Evolutionary conservation across 768 basidiomycete species (phyloP).

Genomic region (Auriculariales sp.): DNA sequence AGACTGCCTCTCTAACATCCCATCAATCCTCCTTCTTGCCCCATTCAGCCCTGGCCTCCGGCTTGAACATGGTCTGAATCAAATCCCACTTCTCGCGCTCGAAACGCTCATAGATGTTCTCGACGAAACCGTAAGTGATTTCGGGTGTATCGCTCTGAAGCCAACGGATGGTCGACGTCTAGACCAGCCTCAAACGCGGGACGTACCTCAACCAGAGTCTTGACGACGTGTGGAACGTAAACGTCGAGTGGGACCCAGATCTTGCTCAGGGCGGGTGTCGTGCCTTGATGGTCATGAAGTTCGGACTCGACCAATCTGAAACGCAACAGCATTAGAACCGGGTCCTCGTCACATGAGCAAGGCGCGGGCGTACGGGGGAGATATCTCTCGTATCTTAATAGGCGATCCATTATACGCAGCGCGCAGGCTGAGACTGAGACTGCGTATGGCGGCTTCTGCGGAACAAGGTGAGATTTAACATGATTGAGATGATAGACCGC

Average conservation of each 20-base stretch:
- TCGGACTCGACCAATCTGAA: slow-evolving; percentile 44
- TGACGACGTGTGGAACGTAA: slow-evolving; percentile 16
- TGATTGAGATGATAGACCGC: neutral
- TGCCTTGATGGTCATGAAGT: slow-evolving; percentile 44
- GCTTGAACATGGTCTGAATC: too few species aligned
- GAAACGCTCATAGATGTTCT: neutral
- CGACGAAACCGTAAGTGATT: neutral
- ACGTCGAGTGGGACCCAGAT: slow-evolving; percentile 40
- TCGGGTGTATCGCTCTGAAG: neutral
- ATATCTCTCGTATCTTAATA: slow-evolving; percentile 39
- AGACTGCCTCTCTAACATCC: too few species aligned
- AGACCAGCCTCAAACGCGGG: neutral
- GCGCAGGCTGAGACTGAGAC: slow-evolving; percentile 28
- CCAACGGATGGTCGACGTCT: neutral
- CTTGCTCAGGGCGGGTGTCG: slow-evolving; percentile 31
- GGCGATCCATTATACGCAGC: slow-evolving; percentile 33
- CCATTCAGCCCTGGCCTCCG: too few species aligned
- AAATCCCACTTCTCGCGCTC: neutral
- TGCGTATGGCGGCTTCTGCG: neutral
- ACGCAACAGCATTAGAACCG: neutral
- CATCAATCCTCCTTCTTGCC: too few species aligned
- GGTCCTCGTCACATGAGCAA: neutral
- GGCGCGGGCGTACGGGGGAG: slow-evolving; percentile 36
- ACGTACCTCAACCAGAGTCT: neutral
- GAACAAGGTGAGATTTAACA: neutral